Evolutionary conservation across 2,329 filamentous ascomycete species (phyloP).

Genomic region (Pyrenochaeta sp.): DNA sequence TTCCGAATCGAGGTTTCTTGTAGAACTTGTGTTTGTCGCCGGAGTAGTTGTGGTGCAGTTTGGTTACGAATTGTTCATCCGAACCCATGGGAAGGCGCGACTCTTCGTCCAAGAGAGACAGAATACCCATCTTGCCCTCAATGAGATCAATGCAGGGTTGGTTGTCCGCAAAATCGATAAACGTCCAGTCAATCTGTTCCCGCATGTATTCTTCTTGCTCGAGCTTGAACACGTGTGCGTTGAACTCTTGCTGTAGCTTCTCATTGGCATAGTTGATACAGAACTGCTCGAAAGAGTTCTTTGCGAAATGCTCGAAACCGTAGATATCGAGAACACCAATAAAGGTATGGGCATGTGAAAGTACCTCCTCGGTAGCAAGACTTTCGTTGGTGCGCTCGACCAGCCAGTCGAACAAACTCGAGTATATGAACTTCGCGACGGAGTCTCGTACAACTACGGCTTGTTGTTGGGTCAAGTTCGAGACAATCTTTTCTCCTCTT

Average conservation of each 20-base stretch:
- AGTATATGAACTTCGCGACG: conserved; percentile 98
- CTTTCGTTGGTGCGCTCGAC: conserved; percentile 96
- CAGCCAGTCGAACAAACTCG: conserved; percentile 97
- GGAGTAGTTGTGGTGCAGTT: conserved; percentile 92
- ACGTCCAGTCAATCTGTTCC: conserved; percentile 98
- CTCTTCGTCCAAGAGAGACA: conserved; percentile 94
- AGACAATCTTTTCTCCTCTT: conserved; percentile 95
- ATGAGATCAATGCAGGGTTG: conserved; percentile 99
- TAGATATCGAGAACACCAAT: conserved; percentile 99
- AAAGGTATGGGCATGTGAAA: conserved; percentile 84
- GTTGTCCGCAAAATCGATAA: conserved; percentile 99
- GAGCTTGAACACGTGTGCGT: conserved; percentile 98
- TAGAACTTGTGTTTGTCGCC: conserved; percentile 94
- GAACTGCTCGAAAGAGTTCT: conserved; percentile 99
- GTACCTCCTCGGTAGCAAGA: conserved; percentile 85
- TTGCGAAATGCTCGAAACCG: conserved; percentile 98
- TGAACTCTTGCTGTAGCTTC: conserved; percentile 98
- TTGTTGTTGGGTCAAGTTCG: conserved; percentile 92
- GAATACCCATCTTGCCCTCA: conserved; percentile 92
- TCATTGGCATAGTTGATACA: conserved; percentile 99
- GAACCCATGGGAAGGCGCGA: conserved; percentile 96
- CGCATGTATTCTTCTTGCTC: conserved; percentile 97
- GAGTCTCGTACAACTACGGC: conserved; percentile 95
- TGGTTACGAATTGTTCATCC: conserved; percentile 95
- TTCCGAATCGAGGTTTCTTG: conserved; percentile 98